phyloP scores from a whole-genome alignment of 164 flowering plant species.

The Berberis thunbergii region DNA sequence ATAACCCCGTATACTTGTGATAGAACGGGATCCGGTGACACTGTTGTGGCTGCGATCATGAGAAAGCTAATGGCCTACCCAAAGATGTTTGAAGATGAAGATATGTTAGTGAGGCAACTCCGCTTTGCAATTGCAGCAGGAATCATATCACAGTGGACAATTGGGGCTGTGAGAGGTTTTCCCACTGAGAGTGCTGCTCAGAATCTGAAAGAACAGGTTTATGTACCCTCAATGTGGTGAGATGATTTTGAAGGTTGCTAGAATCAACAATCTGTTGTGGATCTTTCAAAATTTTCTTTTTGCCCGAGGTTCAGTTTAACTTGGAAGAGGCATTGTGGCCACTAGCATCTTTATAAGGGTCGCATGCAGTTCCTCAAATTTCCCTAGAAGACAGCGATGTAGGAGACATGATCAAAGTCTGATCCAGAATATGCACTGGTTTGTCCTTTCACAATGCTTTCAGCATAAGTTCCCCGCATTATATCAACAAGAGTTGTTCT shows the following conservation, averaged over 20 bases:
- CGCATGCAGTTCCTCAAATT: no score
- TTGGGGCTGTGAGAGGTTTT: conserved; percentile 87
- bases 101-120: conserved; percentile 66
- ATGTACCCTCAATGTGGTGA: conserved; percentile 95
- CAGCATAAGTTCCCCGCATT: no score
- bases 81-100: conserved; percentile 73
- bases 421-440: no score
- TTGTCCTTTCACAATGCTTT: no score
- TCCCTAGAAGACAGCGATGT: no score
- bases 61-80: conserved; percentile 66
- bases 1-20: conserved; percentile 89
- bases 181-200: conserved; percentile 93
- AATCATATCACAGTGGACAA: conserved; percentile 95
- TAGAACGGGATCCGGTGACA: conserved; percentile 96
- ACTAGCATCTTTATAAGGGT: no score
- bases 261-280: background rate
- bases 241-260: background rate
- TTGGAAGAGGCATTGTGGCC: no score
- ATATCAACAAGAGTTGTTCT: no score
- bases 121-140: conserved; percentile 93
- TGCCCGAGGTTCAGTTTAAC: background rate
- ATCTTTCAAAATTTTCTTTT: background rate
- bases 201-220: conserved; percentile 92
- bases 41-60: conserved; percentile 79
- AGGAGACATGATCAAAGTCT: no score